Evolutionary conservation across 1,284 basidiomycete genomes (phyloP), one percentile per base, ranked within the genome.

Genomic region (Cryptococcus amylolentus): DNA sequence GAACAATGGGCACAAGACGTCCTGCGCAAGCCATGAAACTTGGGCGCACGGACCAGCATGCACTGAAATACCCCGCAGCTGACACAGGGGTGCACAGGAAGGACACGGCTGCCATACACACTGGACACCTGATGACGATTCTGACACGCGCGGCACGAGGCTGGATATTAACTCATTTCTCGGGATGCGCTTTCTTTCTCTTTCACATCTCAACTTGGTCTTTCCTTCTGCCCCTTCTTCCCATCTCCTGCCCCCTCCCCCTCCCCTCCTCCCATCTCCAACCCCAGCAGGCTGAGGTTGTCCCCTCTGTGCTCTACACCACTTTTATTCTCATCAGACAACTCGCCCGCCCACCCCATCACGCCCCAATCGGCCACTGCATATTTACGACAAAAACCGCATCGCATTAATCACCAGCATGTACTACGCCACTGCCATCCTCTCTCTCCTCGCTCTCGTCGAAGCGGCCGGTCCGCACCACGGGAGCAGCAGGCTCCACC

Each of bases 401-500:
- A 23, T 45, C n/a, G 16, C n/a, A 20, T 14, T 20, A 40, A n/a
- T 8, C 16, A 20, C 16, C 27, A 46, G 18, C 44, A 46, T 46
- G 44, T 46, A 46, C 44, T 46, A 16, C 44, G 14, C 44, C 18
- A 20, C 26, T 9, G 44, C 27, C n/a, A 20, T 27, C n/a, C 48
- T 37, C 31, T 38, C 31, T 26, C 48, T 39, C 48, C 52, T 54
- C 20, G 44, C 45, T n/a, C 48, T 50, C 35, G 41, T 38, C 47
- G 49, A 35, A 27, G 59, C 55, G 55, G 58, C 59, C 27, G 59
- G 59, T 45, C 53, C 59, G 43, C 59, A 57, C 42, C 31, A 42
- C 18, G 37, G 41, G 26, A 43, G 47, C 28, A 45, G 6, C n/a
- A n/a, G 20, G 20, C 18, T 37, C 14, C 58, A 55, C 41, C 52